A percentile compares a stretch with the other conserved stretches of the same genome.
Conservation (phyloP, 2,329 filamentous ascomycete species). For the Cryphonectria nitschkei region DNA sequence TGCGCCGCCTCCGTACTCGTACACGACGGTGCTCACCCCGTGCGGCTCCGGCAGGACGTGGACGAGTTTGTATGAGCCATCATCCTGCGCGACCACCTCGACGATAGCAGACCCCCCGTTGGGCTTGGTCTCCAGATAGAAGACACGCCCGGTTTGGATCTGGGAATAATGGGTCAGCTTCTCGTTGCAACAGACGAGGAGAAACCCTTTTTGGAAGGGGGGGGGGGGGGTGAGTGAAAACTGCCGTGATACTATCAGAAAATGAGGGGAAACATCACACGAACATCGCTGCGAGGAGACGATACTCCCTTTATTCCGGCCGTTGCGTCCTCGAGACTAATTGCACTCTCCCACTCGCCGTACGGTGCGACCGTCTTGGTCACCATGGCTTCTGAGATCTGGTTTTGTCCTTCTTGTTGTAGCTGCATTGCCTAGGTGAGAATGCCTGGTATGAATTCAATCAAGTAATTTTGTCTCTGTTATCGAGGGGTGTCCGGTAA, state of each 20-base stretch:
- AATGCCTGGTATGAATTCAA: neutral
- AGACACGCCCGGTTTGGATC: conserved; percentile 40
- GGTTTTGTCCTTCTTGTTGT: neutral
- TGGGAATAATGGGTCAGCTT: conserved; percentile 25
- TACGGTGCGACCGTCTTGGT: conserved; percentile 38
- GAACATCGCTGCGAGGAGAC: conserved; percentile 43
- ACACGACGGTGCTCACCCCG: conserved; percentile 20
- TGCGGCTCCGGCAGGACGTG: conserved; percentile 31
- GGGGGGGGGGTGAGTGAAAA: neutral
- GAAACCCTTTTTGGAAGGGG: neutral
- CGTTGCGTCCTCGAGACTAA: conserved; percentile 42
- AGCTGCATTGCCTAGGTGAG: neutral
- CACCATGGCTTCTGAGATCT: conserved; percentile 30
- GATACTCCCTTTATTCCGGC: conserved; percentile 40
- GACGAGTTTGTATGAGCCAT: neutral
- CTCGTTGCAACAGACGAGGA: neutral
- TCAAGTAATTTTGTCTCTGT: neutral
- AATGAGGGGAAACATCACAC: conserved; percentile 11
- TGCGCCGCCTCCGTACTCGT: conserved; percentile 25
- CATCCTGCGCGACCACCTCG: conserved; percentile 41
- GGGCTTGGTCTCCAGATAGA: conserved; percentile 43
- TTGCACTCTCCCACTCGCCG: conserved; percentile 46
- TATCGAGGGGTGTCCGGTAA: neutral
- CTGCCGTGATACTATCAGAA: neutral
- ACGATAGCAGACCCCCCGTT: conserved; percentile 51